phyloP scores from a whole-genome alignment of 345 rosid species.

The Salix viminalis region DNA sequence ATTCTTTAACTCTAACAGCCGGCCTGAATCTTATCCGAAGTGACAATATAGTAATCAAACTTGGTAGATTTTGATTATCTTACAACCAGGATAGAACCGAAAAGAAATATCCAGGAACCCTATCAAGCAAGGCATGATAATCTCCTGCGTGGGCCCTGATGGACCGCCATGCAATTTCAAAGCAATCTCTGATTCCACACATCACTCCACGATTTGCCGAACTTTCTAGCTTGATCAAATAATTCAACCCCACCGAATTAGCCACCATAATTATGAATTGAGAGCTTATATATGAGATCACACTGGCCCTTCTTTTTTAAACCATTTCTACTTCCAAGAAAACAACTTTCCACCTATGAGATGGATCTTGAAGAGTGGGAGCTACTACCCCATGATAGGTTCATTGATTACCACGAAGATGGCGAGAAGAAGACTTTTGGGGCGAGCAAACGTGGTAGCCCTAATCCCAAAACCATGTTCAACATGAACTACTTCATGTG shows the following conservation, averaged over 20 bases:
- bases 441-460: constrained; percentile 18
- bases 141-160: constrained; percentile 29
- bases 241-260: constrained; percentile 13
- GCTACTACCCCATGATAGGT: constrained; percentile 49
- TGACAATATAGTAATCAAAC: constrained; percentile 1
- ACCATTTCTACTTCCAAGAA: constrained; percentile 2
- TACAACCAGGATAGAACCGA: neutral
- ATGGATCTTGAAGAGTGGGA: constrained; percentile 99
- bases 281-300: neutral
- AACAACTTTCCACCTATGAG: neutral
- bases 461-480: constrained; percentile 34
- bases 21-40: neutral
- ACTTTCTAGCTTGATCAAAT: constrained; percentile 28
- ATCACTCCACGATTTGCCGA: constrained; percentile 20
- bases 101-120: constrained; percentile 25
- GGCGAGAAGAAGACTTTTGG: constrained; percentile 23
- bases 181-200: constrained; percentile 9
- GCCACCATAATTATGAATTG: neutral
- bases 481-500: constrained; percentile 64
- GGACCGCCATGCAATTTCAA: constrained; percentile 21
- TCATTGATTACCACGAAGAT: constrained; percentile 42
- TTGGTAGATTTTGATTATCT: neutral
- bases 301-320: neutral
- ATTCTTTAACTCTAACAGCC: neutral
- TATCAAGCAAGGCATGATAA: constrained; percentile 6